These are phyloP conservation scores for Astrothelium macrocarpum DNA, from an alignment of 495 filamentous ascomycete genomes.

Conservation along the genomic window DNA sequence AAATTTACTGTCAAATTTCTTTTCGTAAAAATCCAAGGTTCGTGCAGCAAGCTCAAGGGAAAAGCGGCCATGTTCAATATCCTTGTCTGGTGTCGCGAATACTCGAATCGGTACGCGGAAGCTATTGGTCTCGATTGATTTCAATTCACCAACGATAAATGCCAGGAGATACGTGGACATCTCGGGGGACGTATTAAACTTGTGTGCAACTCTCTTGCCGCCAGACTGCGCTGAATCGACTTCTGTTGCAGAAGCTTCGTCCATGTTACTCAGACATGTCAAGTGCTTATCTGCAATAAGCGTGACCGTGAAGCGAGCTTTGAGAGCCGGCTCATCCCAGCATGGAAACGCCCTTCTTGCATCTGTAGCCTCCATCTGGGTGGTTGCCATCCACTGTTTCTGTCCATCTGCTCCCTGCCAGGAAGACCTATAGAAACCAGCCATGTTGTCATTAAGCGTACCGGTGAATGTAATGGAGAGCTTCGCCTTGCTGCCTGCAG, in stretches of 20 bases:
- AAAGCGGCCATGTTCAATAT: conserved; percentile 59
- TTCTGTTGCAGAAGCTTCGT: conserved; percentile 56
- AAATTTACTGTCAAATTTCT: conserved; percentile 62
- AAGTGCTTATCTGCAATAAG: conserved; percentile 63
- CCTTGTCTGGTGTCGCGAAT: conserved; percentile 52
- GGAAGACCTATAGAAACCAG: conserved; percentile 71
- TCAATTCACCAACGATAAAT: conserved; percentile 67
- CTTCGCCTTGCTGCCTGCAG: conserved; percentile 51
- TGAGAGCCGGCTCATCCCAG: conserved; percentile 69
- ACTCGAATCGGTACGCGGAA: conserved; percentile 68
- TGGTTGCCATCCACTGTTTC: conserved; percentile 57
- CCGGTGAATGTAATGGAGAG: conserved; percentile 60
- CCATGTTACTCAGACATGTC: conserved; percentile 76
- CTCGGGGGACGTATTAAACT: conserved; percentile 60
- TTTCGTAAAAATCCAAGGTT: conserved; percentile 63
- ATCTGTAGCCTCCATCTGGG: conserved; percentile 78
- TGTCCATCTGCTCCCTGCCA: conserved; percentile 57
- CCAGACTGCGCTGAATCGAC: conserved; percentile 44
- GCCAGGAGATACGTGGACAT: conserved; percentile 76
- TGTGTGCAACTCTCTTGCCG: conserved; percentile 56
- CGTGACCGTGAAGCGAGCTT: conserved; percentile 64
- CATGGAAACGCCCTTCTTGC: conserved; percentile 66
- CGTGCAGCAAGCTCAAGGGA: conserved; percentile 59
- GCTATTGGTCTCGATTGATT: conserved; percentile 61
- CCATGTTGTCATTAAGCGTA: conserved; percentile 68